A percentile compares a stretch with the other conserved stretches of the same genome.
phyloP scores from a whole-genome alignment of 495 filamentous ascomycete genomes.

The Podospora conica region DNA sequence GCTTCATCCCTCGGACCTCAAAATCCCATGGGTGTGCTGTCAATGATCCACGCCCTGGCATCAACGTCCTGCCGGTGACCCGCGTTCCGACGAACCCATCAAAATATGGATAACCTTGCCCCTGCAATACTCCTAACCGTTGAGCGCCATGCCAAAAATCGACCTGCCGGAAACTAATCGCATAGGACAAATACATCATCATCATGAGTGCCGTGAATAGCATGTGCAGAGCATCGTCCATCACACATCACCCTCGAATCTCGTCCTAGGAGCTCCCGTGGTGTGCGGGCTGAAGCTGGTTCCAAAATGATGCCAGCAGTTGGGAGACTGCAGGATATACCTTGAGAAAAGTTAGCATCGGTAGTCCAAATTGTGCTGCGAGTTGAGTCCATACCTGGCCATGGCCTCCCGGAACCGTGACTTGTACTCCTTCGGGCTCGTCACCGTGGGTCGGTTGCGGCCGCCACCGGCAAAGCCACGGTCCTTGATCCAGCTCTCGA shows the following conservation, averaged over 20 bases:
- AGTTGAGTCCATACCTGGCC: conserved; percentile 76
- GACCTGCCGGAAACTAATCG: background rate
- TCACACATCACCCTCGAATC: conserved; percentile 26
- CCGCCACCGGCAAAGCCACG: conserved; percentile 78
- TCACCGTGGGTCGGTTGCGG: conserved; percentile 89
- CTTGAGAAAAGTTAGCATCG: conserved; percentile 17
- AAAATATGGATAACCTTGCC: background rate
- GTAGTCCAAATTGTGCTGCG: conserved; percentile 14
- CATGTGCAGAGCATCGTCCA: background rate
- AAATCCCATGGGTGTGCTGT: too few species aligned
- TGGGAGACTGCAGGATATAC: conserved; percentile 46
- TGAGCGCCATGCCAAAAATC: background rate
- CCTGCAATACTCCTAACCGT: background rate
- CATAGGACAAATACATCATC: background rate
- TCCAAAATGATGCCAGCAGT: conserved; percentile 45
- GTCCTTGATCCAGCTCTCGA: conserved; percentile 98
- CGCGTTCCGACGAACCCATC: background rate
- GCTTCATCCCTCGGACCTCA: background rate
- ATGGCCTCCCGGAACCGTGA: conserved; percentile 93
- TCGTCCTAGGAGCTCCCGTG: conserved; percentile 22
- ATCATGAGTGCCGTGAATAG: background rate
- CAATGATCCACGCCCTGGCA: background rate
- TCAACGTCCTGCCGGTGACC: too few species aligned
- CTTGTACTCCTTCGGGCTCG: conserved; percentile 96
- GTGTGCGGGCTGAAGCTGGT: conserved; percentile 11